Conservation (phyloP, 2,329 filamentous ascomycete genomes). For the Mollisia scopiformis region DNA sequence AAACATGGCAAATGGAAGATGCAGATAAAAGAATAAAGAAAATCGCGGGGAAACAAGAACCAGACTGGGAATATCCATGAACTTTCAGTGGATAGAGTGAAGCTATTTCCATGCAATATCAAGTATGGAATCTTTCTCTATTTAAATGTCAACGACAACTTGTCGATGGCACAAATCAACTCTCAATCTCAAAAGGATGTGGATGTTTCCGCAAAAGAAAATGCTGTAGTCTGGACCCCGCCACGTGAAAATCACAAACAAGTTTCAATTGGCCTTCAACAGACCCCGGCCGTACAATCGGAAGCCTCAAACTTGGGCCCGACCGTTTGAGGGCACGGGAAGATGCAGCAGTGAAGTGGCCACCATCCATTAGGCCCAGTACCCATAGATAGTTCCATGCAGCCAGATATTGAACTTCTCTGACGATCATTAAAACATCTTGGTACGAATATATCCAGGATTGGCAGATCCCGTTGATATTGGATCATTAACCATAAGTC, state of each 20-base stretch:
- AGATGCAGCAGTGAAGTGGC: background rate
- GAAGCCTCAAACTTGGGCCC: background rate
- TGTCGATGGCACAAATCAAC: background rate
- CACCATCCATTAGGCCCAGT: background rate
- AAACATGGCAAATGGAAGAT: background rate
- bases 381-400: background rate
- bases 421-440: background rate
- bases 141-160: background rate
- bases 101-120: background rate
- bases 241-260: background rate
- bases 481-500: background rate
- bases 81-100: background rate
- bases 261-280: background rate
- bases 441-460: background rate
- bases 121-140: background rate
- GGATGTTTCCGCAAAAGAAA: background rate
- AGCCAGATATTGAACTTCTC: background rate
- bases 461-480: background rate
- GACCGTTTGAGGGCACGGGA: background rate
- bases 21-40: background rate
- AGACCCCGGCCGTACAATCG: background rate
- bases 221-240: background rate
- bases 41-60: background rate
- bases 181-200: background rate
- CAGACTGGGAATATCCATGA: background rate